Conservation (phyloP, 495 filamentous ascomycete species). For the Patellaria atrata region DNA sequence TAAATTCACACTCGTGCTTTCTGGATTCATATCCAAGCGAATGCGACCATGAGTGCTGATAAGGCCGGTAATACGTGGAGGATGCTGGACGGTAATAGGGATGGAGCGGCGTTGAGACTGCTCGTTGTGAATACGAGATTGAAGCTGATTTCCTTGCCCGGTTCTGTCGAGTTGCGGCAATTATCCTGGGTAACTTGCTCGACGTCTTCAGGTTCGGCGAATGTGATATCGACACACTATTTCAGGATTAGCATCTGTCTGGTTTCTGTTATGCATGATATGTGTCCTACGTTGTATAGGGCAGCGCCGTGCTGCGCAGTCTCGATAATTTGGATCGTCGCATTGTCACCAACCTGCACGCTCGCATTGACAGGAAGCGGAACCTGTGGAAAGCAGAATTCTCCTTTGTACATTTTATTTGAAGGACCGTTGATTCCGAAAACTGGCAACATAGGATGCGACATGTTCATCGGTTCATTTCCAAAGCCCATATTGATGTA, state of each 20-base stretch:
- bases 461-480: conserved; percentile 72
- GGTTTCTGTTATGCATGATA: conserved; percentile 8
- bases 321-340: conserved; percentile 91
- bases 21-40: conserved; percentile 13
- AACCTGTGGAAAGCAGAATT: conserved; percentile 80
- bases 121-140: conserved; percentile 53
- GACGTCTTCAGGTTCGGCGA: conserved; percentile 63
- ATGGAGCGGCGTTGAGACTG: conserved; percentile 9
- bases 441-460: conserved; percentile 62
- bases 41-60: conserved; percentile 5
- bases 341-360: conserved; percentile 69
- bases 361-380: conserved; percentile 62
- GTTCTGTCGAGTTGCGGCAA: conserved; percentile 59
- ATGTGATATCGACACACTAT: conserved; percentile 84
- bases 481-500: conserved; percentile 93
- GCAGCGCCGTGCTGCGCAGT: conserved; percentile 77
- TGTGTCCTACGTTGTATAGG: conserved; percentile 67
- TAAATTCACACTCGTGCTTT: background rate
- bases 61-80: conserved; percentile 3
- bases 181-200: conserved; percentile 58
- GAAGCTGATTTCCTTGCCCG: conserved; percentile 40
- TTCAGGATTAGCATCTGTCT: conserved; percentile 4
- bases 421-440: conserved; percentile 78
- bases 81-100: conserved; percentile 4
- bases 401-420: conserved; percentile 70